Base-by-base conservation (phyloP, 495 filamentous ascomycete genomes). In the Jackrogersella multiformis region DNA sequence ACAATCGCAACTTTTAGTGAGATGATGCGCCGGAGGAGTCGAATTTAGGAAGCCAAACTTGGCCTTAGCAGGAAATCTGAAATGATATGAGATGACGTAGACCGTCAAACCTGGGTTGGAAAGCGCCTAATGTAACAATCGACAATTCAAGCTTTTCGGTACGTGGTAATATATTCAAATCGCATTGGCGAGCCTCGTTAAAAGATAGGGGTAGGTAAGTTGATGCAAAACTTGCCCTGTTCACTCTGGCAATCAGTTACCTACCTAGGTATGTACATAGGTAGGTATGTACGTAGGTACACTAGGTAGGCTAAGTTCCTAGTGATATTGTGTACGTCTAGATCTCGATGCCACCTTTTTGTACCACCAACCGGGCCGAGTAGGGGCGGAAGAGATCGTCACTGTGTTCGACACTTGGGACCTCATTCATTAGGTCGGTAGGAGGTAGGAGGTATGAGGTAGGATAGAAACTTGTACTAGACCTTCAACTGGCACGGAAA, bases 31-130 rank as follows among this genome's bases (percentile, higher is more conserved):
- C 20, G 6, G 41, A 30, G 38, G 26, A 61, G 10, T 21, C 39
- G 26, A 39, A 10, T 56, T 56, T 61, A 30, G 41, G 46, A 32
- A 46, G 20, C 16, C 42, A 7, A 26, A 20, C 32, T 60, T 15
- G 26, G 41, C 41, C 20, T 1, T 32, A 49, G 57, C 36, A 44
- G 42, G 42, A 30, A 36, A 45, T 36, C 24, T 53, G n/a, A 24
- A 23, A 61, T 21, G 41, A 56, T 36, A 9, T 28, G 36, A 20
- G 65, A 68, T 68, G 65, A 68, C 65, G 65, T 34, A 58, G 65
- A 52, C 54, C 46, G 52, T 51, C 32, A 49, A 28, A 39, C 44
- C 44, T 52, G 23, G 34, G 52, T 68, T 57, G 64, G 57, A 68
- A 44, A 45, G 1, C 18, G n/a, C 7, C 36, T 53, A 41, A 51